Evolutionary conservation across 768 basidiomycete genomes (phyloP), one percentile per base, ranked within the genome.

Genomic region (Mrakia frigida): DNA sequence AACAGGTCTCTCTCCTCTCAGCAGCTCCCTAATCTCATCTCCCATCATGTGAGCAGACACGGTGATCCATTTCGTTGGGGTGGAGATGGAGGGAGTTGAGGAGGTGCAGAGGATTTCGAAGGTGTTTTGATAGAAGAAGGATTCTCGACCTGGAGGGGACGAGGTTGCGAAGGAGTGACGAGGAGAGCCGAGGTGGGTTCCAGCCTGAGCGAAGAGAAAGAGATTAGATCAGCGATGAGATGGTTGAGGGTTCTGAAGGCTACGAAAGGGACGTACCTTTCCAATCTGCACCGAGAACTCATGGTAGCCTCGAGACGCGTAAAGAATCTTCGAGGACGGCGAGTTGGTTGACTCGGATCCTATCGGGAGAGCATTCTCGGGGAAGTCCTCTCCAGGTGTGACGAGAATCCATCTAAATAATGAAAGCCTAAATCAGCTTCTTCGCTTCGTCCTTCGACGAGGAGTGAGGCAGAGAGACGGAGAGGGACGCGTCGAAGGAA

Each of bases 261-360:
- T 14, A 2, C 5, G 2, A 6, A 23, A 37, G 9, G 25, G 39
- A n/a, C 65, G 23, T 35, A 68, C 65, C 65, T 68, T 68, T 41
- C 65, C 65, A n/a, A 68, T 39, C 37, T 68, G 65, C 9, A 68
- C 65, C 11, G 65, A 68, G 11, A 68, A 68, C 35, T 68, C 65
- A 39, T 18, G 21, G 65, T 68, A 68, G 4, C 35, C 65, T 35
- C 65, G 65, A 21, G 35, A 18, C 23, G 65, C 65, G 65, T 37
- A 68, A 18, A 68, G 35, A 7, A 39, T 18, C 39, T 68, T 68
- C 18, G 33, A n/a, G 21, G 65, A 68, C 7, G 65, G 65, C 35
- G 35, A 21, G 2, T 39, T 43, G 37, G 65, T 68, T 25, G 65
- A 68, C 65, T 68, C 65, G 65, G 10, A 68, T 21, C 65, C 65